phyloP scores from a whole-genome alignment of 768 basidiomycete species.

The Lactarius tabidus region DNA sequence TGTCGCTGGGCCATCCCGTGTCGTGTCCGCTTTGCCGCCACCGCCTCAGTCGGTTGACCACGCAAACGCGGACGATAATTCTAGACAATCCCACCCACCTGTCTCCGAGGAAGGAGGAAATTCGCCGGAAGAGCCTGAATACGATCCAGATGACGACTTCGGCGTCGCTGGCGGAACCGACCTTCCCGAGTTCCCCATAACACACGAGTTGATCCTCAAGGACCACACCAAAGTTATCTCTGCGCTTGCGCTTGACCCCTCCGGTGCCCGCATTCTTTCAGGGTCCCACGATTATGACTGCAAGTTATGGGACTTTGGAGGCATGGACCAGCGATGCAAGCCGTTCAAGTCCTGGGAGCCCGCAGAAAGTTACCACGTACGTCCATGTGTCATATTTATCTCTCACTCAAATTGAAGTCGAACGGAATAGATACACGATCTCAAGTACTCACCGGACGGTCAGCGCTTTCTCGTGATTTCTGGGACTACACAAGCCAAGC shows the following conservation, averaged over 20 bases:
- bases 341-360: conserved; percentile 98
- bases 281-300: conserved; percentile 98
- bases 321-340: conserved; percentile 86
- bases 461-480: conserved; percentile 83
- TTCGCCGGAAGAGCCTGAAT: conserved; percentile 32
- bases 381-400: conserved; percentile 28
- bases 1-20: conserved; percentile 28
- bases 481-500: conserved; percentile 80
- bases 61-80: not conserved
- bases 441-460: conserved; percentile 86
- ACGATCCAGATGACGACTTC: conserved; percentile 41
- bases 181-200: conserved; percentile 69
- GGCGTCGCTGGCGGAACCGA: conserved; percentile 43
- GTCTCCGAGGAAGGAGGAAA: conserved; percentile 6
- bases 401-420: conserved; percentile 12
- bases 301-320: conserved; percentile 99
- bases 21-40: conserved; percentile 25
- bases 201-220: conserved; percentile 89
- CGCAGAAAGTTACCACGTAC: conserved; percentile 85
- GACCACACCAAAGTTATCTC: conserved; percentile 97
- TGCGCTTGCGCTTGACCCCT: conserved; percentile 87
- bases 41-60: not conserved
- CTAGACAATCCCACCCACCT: conserved; percentile 6
- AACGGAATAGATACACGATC: conserved; percentile 70
- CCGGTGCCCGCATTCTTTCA: conserved; percentile 85